phyloP scores from a whole-genome alignment of 345 rosid genomes.

The Stellera chamaejasme region DNA sequence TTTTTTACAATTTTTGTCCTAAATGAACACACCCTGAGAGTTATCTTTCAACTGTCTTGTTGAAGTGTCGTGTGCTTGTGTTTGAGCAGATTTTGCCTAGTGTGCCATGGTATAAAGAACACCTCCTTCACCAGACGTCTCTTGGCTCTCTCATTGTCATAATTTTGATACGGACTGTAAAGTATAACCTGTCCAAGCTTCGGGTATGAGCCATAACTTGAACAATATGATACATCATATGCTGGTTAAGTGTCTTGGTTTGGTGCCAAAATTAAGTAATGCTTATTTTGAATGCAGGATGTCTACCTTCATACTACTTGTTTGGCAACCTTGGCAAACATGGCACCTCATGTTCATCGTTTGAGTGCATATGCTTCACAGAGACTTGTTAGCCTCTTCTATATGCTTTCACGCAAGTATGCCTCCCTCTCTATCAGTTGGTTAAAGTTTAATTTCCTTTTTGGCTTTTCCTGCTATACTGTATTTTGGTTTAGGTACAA shows the following conservation, averaged over 20 bases:
- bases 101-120: conserved; percentile 97
- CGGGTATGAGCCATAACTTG: conserved; percentile 53
- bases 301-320: conserved; percentile 97
- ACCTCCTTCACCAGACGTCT: conserved; percentile 88
- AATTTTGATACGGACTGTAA: conserved; percentile 90
- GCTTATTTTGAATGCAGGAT: conserved; percentile 46
- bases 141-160: conserved; percentile 94
- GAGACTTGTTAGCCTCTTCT: conserved; percentile 93
- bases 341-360: conserved; percentile 96
- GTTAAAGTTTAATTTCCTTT: background rate
- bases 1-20: too few relatives aligned
- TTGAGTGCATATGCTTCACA: conserved; percentile 98
- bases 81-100: conserved; percentile 60
- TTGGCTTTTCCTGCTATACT: conserved; percentile 8
- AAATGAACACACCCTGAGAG: too few relatives aligned
- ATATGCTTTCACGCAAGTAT: conserved; percentile 96
- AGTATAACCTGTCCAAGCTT: conserved; percentile 87
- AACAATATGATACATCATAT: background rate
- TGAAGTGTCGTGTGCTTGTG: conserved; percentile 8
- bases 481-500: conserved; percentile 54
- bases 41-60: conserved; percentile 8
- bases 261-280: too few relatives aligned
- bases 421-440: conserved; percentile 11
- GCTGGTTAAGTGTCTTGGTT: background rate
- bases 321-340: conserved; percentile 94